Conservation (phyloP, 2,329 filamentous ascomycete genomes). For the Gyromitra esculenta region DNA sequence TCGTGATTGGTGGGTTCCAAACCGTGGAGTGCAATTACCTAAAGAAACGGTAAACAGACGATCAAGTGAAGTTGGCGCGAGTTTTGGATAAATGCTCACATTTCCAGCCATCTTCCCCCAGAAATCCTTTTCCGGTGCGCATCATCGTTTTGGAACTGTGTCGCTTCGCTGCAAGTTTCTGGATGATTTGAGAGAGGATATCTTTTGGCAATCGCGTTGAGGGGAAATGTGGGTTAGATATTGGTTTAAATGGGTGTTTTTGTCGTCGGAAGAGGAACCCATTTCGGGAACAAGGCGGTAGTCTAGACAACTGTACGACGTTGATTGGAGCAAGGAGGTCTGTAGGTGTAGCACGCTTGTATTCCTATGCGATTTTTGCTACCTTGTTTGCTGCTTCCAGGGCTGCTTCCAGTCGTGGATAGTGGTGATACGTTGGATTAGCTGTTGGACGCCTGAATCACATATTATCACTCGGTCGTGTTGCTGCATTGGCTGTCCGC, state of each 20-base stretch:
- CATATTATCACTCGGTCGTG: neutral
- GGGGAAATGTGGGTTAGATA: neutral
- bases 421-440: neutral
- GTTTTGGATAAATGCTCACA: constrained; percentile 6
- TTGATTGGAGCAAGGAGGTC: neutral
- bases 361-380: neutral
- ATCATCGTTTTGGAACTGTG: neutral
- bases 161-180: neutral
- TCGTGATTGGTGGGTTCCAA: constrained; percentile 5
- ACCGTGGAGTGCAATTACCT: constrained; percentile 43
- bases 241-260: neutral
- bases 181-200: neutral
- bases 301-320: neutral
- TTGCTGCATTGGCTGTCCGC: too few species aligned
- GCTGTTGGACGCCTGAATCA: neutral
- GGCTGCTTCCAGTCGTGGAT: too few species aligned
- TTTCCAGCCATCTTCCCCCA: constrained; percentile 36
- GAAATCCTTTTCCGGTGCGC: constrained; percentile 20
- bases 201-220: neutral
- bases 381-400: too few species aligned
- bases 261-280: neutral
- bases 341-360: neutral
- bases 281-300: neutral
- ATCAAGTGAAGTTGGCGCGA: neutral
- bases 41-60: constrained; percentile 4